Base-by-base conservation (phyloP, 306 rosid species). In the Rubus parviflorus region DNA sequence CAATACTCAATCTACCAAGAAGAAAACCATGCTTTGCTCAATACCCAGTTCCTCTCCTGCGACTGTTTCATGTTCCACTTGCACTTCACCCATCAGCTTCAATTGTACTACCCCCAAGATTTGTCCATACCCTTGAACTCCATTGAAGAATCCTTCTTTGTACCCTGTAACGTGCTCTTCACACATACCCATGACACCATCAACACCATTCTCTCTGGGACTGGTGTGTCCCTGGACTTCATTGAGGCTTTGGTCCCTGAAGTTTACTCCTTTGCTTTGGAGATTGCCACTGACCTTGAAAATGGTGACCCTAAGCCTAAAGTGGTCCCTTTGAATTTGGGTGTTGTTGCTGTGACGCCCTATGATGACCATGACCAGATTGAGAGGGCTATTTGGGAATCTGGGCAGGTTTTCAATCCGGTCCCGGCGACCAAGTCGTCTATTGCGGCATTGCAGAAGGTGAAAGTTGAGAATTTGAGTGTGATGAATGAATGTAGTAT, bases 311-410 rank as follows among this genome's bases (percentile, higher is more conserved):
- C 68, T 72, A 68, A 46, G 35, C 57, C 30, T 13, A 49, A 14
- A n/a, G 8, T 73, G 1, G 58, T 82, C 16, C 71, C 79, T n/a
- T 47, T 81, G 43, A 25, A 54, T 58, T 43, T 81, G 75, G 61
- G 52, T 61, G 79, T 77, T 57, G 60, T 77, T 14, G 85, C 72
- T 38, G 81, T 77, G 25, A 77, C 85, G 14, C 85, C 81, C 1
- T 71, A n/a, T 62, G 51, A 71, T 72, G 85, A 81, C 8, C 54
- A 66, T 61, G 78, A 72, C 53, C 78, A 81, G 60, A 71, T 81
- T 77, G 81, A 69, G 68, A 60, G 75, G 68, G 74, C 66, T 43
- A 70, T 63, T 23, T 52, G 78, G 75, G 72, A 77, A 77, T 71
- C 77, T 35, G 22, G 72, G 65, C 70, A 72, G 52, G 69, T 4